These are phyloP conservation scores for Biscogniauxia marginata DNA, from an alignment of 2,329 filamentous ascomycete species.

Conservation along the genomic window DNA sequence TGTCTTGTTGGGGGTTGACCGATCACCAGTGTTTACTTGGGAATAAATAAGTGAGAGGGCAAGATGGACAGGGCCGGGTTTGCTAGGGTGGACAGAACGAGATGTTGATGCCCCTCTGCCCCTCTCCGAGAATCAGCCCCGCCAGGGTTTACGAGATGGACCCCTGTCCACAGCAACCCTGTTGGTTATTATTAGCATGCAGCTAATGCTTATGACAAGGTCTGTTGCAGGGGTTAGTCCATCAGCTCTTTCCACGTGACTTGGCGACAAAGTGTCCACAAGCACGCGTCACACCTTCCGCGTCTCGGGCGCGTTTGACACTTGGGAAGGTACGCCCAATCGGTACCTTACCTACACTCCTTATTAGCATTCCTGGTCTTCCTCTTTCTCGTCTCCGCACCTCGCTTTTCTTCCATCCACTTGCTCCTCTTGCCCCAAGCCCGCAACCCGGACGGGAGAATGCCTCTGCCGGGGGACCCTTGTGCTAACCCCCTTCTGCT, in stretches of 20 bases:
- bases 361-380: too few relatives aligned
- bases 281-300: not conserved
- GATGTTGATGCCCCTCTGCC: not conserved
- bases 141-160: not conserved
- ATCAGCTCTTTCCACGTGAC: not conserved
- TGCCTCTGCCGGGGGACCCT: slow-evolving; percentile 32
- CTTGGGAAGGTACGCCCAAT: too few relatives aligned
- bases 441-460: slow-evolving; percentile 1
- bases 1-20: not conserved
- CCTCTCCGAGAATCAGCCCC: not conserved
- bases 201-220: not conserved
- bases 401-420: too few relatives aligned
- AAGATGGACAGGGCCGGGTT: not conserved
- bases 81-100: too few relatives aligned
- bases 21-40: too few relatives aligned
- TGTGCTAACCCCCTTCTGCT: slow-evolving; percentile 71
- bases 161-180: not conserved
- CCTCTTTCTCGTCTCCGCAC: too few relatives aligned
- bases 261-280: not conserved
- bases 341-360: too few relatives aligned
- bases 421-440: not conserved
- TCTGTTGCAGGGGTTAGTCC: not conserved
- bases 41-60: too few relatives aligned
- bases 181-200: not conserved
- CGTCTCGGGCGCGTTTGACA: not conserved